Evolutionary conservation across 192 early-diverging fungal species (phyloP).

Genomic region (Coemansia sp.): DNA sequence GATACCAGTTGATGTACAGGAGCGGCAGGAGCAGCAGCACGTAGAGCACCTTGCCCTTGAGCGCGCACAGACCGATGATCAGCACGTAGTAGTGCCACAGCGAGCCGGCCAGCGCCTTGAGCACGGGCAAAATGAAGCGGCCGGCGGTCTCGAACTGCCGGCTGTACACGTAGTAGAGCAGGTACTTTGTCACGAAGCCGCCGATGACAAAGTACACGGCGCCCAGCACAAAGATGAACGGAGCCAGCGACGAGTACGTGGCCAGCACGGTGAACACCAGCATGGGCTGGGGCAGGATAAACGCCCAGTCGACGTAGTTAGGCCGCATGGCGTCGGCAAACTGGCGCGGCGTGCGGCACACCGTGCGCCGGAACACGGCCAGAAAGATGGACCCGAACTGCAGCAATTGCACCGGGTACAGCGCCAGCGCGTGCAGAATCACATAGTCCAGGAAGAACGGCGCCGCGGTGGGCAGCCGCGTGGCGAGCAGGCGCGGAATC

Average conservation of each 20-base stretch:
- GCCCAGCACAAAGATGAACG: conserved; percentile 67
- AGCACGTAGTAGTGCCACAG: conserved; percentile 50
- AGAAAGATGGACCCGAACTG: conserved; percentile 61
- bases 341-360: conserved; percentile 73
- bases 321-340: conserved; percentile 67
- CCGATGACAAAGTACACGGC: conserved; percentile 62
- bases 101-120: conserved; percentile 40
- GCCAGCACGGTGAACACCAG: conserved; percentile 70
- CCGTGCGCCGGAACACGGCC: conserved; percentile 52
- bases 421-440: conserved; percentile 67
- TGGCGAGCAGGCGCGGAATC: conserved; percentile 64
- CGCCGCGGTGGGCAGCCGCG: conserved; percentile 60
- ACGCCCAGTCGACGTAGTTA: conserved; percentile 63
- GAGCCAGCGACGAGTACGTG: conserved; percentile 71
- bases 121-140: conserved; percentile 44
- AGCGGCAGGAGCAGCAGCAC: conserved; percentile 41
- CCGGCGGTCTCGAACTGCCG: conserved; percentile 69
- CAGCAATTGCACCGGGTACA: conserved; percentile 62
- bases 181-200: conserved; percentile 69
- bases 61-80: conserved; percentile 47
- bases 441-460: conserved; percentile 79
- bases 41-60: conserved; percentile 37
- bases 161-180: conserved; percentile 71
- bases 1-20: conserved; percentile 40
- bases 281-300: conserved; percentile 62